A percentile compares a stretch with the other conserved stretches of the same genome.
These are phyloP conservation scores for Thielaviopsis populi DNA, from an alignment of 2,329 filamentous ascomycete genomes.

Conservation along the genomic window DNA sequence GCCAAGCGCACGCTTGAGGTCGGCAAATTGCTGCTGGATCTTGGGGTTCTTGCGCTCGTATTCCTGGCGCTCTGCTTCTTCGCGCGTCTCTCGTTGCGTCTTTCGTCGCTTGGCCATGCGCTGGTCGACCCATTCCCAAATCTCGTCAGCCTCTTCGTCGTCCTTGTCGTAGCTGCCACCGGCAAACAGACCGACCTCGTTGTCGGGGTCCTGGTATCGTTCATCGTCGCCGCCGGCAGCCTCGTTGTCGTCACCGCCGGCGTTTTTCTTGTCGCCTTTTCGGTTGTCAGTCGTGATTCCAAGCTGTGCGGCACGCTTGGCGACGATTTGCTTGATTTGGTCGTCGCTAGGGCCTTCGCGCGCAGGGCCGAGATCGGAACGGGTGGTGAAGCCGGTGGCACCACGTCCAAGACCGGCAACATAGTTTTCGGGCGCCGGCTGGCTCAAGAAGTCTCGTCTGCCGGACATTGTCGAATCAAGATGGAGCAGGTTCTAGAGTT, in stretches of 20 bases:
- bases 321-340: constrained; percentile 94
- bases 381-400: constrained; percentile 93
- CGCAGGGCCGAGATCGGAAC: constrained; percentile 89
- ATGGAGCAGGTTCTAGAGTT: neutral
- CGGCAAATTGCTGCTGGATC: constrained; percentile 94
- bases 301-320: constrained; percentile 77
- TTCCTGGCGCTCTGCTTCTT: constrained; percentile 78
- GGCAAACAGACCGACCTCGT: constrained; percentile 89
- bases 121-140: constrained; percentile 91
- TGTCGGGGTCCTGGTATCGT: constrained; percentile 89
- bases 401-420: constrained; percentile 95
- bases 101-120: constrained; percentile 87
- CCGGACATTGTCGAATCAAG: constrained; percentile 31
- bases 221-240: constrained; percentile 45
- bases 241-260: constrained; percentile 31
- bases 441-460: constrained; percentile 75
- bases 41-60: constrained; percentile 97
- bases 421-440: constrained; percentile 73
- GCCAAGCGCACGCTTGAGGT: constrained; percentile 78
- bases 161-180: constrained; percentile 94
- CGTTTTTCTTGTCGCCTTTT: constrained; percentile 52
- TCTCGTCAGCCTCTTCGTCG: constrained; percentile 91
- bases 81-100: constrained; percentile 85
- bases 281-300: constrained; percentile 56
- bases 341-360: constrained; percentile 92